Base-by-base conservation (phyloP, 345 rosid species). In the Capsella bursapastoris region DNA sequence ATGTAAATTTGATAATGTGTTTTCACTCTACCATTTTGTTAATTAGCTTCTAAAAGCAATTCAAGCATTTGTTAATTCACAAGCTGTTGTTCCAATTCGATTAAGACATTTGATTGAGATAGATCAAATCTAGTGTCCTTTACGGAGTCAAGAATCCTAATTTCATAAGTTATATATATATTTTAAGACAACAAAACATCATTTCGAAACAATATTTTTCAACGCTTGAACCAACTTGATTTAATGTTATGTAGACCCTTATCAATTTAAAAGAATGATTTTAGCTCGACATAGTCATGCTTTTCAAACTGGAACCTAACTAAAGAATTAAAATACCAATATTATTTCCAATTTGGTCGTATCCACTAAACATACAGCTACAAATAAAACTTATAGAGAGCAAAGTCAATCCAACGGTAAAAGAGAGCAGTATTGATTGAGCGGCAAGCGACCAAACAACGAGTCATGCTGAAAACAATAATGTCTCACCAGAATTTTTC, bases 361-460 rank as follows among this genome's bases (percentile, higher is more conserved):
- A 61, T 40, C 11, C 7, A 1, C 5, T 71, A 40, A 61, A 29
- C 51, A 38, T 53, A 38, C 38, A 57, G 43, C 35, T 25, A 29
- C 15, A 38, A 16, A 18, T 18, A 27, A 3, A 27, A 47, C 2
- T 4, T 3, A 12, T 11, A 59, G 18, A n/a, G 37, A 3, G 1
- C 53, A 16, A 57, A 49, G 31, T n/a, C 41, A 15, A 45, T 22
- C 65, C 60, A 76, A 70, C 80, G 27, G 71, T 76, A 76, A 70
- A 63, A 53, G 75, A 56, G 9, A 50, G n/a, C 44, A 13, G 80
- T 71, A 77, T 77, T 77, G 63, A 77, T 77, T 14, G 68, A 28
- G 63, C 73, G 57, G 81, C 81, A 77, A 65, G 66, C 72, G 80
- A 71, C 62, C 76, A 65, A 65, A 59, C 71, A 64, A 77, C 76